Evolutionary conservation across 1,139 yeast genomes (phyloP), one percentile per base, ranked within the genome.

Genomic region (Scheffersomyces segobiensis): DNA sequence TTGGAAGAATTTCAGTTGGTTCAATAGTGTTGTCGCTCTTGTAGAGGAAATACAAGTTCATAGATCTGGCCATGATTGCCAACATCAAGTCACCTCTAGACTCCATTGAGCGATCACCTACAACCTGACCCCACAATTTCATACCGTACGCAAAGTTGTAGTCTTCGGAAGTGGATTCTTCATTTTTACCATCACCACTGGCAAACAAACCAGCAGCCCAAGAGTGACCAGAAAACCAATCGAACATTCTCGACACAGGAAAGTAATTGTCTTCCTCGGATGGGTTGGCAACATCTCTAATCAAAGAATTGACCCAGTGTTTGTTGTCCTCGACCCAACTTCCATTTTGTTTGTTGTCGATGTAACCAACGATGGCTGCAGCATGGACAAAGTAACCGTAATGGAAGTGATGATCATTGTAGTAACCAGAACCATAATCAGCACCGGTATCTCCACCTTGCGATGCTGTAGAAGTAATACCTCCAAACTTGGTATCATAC

Each of bases 221-320:
- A 1, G 96, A 88, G 71, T 91, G 96, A 46, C 97, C 97, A 52
- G 82, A 81, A 74, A 75, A 91, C 91, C 91, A 91, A 71, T 89
- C 95, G 72, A 90, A 91, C 81, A 81, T 82, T 69, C 96, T 82
- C 53, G 84, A 88, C 18, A 86, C 89, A 3, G 97, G 96, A 86
- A 89, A 91, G 69, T 81, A 82, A 1, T 77, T 57, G 69, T 89
- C 96, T 3, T 76, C 77, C 46, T 59, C 71, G 58, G 87, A 82
- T 46, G 93, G 96, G 66, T 90, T 89, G 49, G 93, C 92, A 57
- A 88, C 92, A 69, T 90, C 96, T 70, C 96, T 83, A 50, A 90
- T 77, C 61, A 88, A 77, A 2, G 84, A 65, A 67, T 87, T 87
- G 57, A 88, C 87, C 88, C 89, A 88, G 54, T 79, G 86, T 68